Conservation (phyloP, 192 early-diverging fungal genomes). For the Coemansia sp. region DNA sequence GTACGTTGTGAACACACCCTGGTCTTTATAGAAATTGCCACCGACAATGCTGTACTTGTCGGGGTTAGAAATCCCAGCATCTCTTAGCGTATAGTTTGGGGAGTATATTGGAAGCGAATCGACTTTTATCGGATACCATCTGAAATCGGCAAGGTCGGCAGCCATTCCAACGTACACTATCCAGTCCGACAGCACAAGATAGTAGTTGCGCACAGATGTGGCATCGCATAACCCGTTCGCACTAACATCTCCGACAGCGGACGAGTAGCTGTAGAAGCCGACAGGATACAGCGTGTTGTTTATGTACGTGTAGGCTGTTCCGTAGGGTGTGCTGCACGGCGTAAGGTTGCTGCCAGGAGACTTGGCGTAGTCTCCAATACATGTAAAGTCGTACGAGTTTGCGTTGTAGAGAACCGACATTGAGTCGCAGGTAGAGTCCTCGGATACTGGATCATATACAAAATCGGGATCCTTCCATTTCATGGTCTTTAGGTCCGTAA, state of each 20-base stretch:
- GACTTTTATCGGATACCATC: background rate
- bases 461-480: slow-evolving; percentile 17
- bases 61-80: background rate
- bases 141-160: background rate
- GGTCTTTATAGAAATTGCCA: slow-evolving; percentile 7
- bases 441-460: background rate
- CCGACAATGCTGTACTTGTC: background rate
- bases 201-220: slow-evolving; percentile 19
- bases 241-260: slow-evolving; percentile 1
- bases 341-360: background rate
- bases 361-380: background rate
- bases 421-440: slow-evolving; percentile 7
- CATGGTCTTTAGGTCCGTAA: slow-evolving; percentile 11
- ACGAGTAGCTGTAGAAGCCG: slow-evolving; percentile 30
- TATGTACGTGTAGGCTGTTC: slow-evolving; percentile 13
- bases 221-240: slow-evolving; percentile 17
- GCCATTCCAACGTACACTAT: slow-evolving; percentile 13
- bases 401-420: slow-evolving; percentile 21
- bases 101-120: background rate
- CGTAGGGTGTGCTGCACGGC: slow-evolving; percentile 19
- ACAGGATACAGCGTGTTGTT: slow-evolving; percentile 15
- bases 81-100: slow-evolving; percentile 3
- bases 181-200: slow-evolving; percentile 23
- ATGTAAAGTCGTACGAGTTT: slow-evolving; percentile 17
- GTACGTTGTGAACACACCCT: background rate